Conservation (phyloP, 2,329 filamentous ascomycete species). For the Curvularia sp. region DNA sequence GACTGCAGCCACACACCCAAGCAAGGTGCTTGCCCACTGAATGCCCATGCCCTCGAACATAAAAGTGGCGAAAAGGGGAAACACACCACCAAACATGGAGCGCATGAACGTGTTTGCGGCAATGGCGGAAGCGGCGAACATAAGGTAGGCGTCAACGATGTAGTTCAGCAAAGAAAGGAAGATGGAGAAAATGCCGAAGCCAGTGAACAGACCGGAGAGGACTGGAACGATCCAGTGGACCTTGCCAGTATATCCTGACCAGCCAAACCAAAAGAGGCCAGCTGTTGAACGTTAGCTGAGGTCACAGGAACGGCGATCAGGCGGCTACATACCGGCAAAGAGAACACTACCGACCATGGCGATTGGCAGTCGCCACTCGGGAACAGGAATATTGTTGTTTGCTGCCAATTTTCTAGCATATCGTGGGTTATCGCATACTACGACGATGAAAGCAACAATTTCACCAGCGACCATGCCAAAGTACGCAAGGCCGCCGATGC, state of each 20-base stretch:
- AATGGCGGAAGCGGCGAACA: conserved; percentile 62
- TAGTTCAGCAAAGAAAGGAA: conserved; percentile 67
- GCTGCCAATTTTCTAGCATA: conserved; percentile 62
- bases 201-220: conserved; percentile 60
- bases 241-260: conserved; percentile 52
- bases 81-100: conserved; percentile 58
- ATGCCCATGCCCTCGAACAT: conserved; percentile 64
- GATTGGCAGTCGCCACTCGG: conserved; percentile 65
- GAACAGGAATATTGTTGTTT: conserved; percentile 61
- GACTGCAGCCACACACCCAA: conserved; percentile 54
- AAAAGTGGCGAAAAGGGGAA: conserved; percentile 63
- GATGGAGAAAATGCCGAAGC: conserved; percentile 65
- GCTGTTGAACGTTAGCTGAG: conserved; percentile 7
- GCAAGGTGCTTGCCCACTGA: conserved; percentile 56
- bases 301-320: not conserved
- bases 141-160: conserved; percentile 65
- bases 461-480: conserved; percentile 84
- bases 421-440: conserved; percentile 68
- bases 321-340: conserved; percentile 37
- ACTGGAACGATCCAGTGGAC: conserved; percentile 54
- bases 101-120: conserved; percentile 64
- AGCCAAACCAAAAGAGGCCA: conserved; percentile 52
- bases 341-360: conserved; percentile 61
- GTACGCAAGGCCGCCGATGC: conserved; percentile 78
- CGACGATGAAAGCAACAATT: conserved; percentile 69